Conservation (phyloP, 805 yeast genomes). For the Sungouiella blattae region DNA sequence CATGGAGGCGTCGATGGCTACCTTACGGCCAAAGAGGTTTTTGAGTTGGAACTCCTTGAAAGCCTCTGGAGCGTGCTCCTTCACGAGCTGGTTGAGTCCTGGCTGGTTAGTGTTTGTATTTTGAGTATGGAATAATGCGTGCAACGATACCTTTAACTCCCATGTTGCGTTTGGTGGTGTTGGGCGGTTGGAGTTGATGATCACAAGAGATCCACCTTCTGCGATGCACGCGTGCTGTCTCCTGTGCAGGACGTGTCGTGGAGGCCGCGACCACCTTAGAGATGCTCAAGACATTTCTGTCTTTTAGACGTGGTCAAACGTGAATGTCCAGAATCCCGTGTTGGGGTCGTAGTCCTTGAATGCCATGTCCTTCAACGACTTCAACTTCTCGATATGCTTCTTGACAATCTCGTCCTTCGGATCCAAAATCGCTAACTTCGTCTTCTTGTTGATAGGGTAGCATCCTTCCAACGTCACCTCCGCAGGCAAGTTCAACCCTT, state of each 20-base stretch:
- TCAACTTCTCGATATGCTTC: constrained; percentile 65
- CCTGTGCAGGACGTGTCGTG: constrained; percentile 11
- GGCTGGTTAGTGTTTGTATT: constrained; percentile 3
- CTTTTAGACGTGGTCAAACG: constrained; percentile 31
- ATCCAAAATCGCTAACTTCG: constrained; percentile 71
- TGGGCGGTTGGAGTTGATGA: too few relatives aligned
- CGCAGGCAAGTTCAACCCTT: constrained; percentile 79
- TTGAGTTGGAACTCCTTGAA: constrained; percentile 77
- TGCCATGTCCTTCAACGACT: constrained; percentile 52
- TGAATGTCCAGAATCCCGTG: constrained; percentile 69
- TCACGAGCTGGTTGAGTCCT: constrained; percentile 82
- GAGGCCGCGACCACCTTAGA: too few relatives aligned
- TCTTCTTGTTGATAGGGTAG: constrained; percentile 73
- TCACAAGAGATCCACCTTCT: background rate
- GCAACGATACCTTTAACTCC: constrained; percentile 17
- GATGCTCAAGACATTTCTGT: background rate
- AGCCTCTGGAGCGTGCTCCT: constrained; percentile 87
- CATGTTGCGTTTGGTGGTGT: constrained; percentile 6
- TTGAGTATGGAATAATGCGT: background rate
- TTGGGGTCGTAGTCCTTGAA: constrained; percentile 76
- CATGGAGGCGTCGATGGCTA: constrained; percentile 98
- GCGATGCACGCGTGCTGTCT: constrained; percentile 4
- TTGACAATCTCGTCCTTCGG: constrained; percentile 68
- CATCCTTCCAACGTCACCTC: constrained; percentile 73
- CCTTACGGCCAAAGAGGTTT: constrained; percentile 85